Percentiles rank a stretch among this genome's conserved stretches.
Conservation (phyloP, 495 filamentous ascomycete genomes). For the Talaromyces adpressus region DNA sequence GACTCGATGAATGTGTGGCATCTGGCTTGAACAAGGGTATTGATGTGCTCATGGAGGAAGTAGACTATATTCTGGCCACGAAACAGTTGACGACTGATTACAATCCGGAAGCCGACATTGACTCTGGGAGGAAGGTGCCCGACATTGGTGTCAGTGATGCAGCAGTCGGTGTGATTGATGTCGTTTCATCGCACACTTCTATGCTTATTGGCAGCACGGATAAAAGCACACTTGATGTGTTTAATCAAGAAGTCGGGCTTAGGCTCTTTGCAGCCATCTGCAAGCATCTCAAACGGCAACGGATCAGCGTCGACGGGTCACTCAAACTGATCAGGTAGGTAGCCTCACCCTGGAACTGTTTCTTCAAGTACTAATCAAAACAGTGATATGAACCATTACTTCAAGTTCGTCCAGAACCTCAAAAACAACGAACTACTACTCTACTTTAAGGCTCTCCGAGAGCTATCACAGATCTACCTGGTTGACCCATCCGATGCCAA, state of each 20-base stretch:
- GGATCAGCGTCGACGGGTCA: slow-evolving; percentile 82
- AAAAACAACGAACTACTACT: slow-evolving; percentile 74
- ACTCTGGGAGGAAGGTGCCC: slow-evolving; percentile 38
- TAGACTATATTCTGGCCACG: slow-evolving; percentile 90
- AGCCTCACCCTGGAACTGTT: not conserved
- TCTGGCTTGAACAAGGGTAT: slow-evolving; percentile 96
- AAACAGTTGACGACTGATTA: slow-evolving; percentile 83
- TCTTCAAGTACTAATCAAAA: not conserved
- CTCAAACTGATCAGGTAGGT: slow-evolving; percentile 78
- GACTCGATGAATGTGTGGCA: slow-evolving; percentile 95
- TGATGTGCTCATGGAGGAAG: slow-evolving; percentile 96
- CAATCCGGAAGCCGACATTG: slow-evolving; percentile 60
- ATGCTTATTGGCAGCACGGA: slow-evolving; percentile 92
- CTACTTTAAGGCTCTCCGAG: slow-evolving; percentile 88
- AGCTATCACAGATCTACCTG: slow-evolving; percentile 91
- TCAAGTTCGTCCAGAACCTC: slow-evolving; percentile 72
- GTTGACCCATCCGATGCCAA: slow-evolving; percentile 85
- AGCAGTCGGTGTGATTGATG: slow-evolving; percentile 70
- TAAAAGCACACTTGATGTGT: slow-evolving; percentile 95
- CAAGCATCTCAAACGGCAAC: slow-evolving; percentile 95
- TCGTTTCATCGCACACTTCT: slow-evolving; percentile 78
- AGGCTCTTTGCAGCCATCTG: slow-evolving; percentile 84
- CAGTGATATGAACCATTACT: slow-evolving; percentile 92
- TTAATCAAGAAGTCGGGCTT: slow-evolving; percentile 95
- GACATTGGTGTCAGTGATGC: slow-evolving; percentile 81